Evolutionary conservation across 2,329 filamentous ascomycete genomes (phyloP), one percentile per base, ranked within the genome.

Genomic region (Ceratocystis alfenasii): DNA sequence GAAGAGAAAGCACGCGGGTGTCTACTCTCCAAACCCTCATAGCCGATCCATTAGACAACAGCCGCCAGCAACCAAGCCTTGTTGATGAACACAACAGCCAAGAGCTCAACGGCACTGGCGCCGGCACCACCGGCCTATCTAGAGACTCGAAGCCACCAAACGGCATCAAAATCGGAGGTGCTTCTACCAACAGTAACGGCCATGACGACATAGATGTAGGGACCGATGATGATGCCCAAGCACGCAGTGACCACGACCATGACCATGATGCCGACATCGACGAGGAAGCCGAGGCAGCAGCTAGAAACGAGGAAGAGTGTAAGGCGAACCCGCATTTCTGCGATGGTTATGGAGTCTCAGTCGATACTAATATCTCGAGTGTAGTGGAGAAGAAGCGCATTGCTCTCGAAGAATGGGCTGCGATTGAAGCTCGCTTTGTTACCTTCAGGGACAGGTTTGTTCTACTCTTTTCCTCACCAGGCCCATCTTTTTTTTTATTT

Each of bases 371-470:
- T 28, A 28, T 55, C 60, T 70, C 74, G 77, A 69, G 75, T 67
- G 68, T 71, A 93, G 89, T 89, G 69, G 84, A 89, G 71, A 86
- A 85, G 72, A 94, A 93, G 76, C 86, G 86, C 72, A 83, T 83
- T 44, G 92, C 92, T 0, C 87, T 92, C 72, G 89, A 91, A 66
- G 85, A 90, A 70, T 82, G 96, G 71, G 81, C 84, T 20, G 83
- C 84, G 20, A 88, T 99, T 55, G 93, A 97, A 74, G 88, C 88
- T 74, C 89, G 94, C 73, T 99, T 99, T 76, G 85, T 87, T 67
- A 83, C 88, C 20, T 89, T 97, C 72, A 84, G 91, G 71, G 91
- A 91, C 69, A 87, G 85, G 87, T 89, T 73, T 71, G 80, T 76
- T 61, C 55, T 41, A 8, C 30, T 46, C 57, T 5, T 22, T 41